These are phyloP conservation scores for Friedmanniomyces simplex DNA, from an alignment of 495 filamentous ascomycete species.

Conservation along the genomic window DNA sequence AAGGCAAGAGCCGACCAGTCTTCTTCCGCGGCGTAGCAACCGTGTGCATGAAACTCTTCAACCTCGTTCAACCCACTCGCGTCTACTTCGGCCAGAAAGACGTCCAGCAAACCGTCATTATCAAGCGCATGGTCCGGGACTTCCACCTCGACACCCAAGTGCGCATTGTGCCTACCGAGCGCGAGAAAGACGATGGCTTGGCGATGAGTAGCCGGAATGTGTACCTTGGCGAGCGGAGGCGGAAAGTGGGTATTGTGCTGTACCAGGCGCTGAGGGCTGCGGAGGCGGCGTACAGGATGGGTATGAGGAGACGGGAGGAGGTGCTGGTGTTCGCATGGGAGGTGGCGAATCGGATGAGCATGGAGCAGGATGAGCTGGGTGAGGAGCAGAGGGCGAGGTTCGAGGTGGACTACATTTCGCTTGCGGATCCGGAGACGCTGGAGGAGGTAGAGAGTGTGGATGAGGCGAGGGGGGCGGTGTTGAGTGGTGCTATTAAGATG, in stretches of 20 bases:
- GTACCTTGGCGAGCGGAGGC: conserved; percentile 69
- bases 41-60: conserved; percentile 95
- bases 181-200: conserved; percentile 67
- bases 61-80: conserved; percentile 72
- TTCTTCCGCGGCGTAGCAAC: conserved; percentile 96
- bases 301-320: conserved; percentile 46
- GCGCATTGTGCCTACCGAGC: conserved; percentile 57
- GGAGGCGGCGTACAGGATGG: conserved; percentile 49
- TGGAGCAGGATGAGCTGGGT: conserved; percentile 52
- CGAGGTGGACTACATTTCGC: conserved; percentile 81
- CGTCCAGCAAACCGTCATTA: conserved; percentile 87
- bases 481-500: conserved; percentile 89
- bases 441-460: conserved; percentile 60
- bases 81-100: conserved; percentile 99
- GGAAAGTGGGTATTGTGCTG: conserved; percentile 61
- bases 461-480: conserved; percentile 57
- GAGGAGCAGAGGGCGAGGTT: conserved; percentile 55
- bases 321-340: conserved; percentile 57
- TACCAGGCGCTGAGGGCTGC: conserved; percentile 56
- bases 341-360: conserved; percentile 39
- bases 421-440: conserved; percentile 72
- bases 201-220: conserved; percentile 94
- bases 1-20: conserved; percentile 78
- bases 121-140: conserved; percentile 76
- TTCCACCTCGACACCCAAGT: conserved; percentile 75